Conservation (phyloP, 805 yeast species). For the Saccharomycopsis selenospora region DNA sequence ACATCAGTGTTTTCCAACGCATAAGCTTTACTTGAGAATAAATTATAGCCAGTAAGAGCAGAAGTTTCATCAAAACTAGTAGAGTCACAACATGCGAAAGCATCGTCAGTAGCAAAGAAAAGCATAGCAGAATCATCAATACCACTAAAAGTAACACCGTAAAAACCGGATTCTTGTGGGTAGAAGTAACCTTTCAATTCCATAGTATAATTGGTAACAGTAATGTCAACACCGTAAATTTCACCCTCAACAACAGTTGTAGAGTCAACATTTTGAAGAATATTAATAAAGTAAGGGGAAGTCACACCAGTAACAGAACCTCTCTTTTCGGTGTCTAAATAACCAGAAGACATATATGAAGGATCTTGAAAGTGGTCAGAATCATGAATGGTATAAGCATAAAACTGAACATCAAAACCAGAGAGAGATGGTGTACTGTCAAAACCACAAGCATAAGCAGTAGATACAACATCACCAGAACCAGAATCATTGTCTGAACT, state of each 20-base stretch:
- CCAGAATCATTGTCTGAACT: background rate
- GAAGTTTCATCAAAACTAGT: background rate
- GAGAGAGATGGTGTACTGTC: background rate
- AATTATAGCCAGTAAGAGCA: background rate
- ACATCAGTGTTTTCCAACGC: conserved; percentile 8
- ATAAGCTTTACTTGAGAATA: conserved; percentile 1
- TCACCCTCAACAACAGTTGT: background rate
- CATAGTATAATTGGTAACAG: conserved; percentile 24
- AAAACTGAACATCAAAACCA: conserved; percentile 5
- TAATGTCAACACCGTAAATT: conserved; percentile 21
- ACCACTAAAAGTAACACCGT: conserved; percentile 23
- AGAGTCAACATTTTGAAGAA: background rate
- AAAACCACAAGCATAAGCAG: conserved; percentile 5
- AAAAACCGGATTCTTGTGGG: conserved; percentile 29
- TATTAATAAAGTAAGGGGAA: background rate
- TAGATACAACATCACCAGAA: background rate
- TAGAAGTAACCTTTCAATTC: conserved; percentile 27
- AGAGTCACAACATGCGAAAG: conserved; percentile 31
- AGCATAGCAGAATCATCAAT: conserved; percentile 32
- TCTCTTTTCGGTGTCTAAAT: background rate
- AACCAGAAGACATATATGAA: background rate
- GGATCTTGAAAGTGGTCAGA: background rate
- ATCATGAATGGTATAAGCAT: background rate
- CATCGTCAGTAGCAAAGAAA: conserved; percentile 28
- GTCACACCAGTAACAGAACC: conserved; percentile 1